These are phyloP conservation scores for Alternaria triticimaculans DNA, from an alignment of 2,329 filamentous ascomycete genomes.

Conservation along the genomic window DNA sequence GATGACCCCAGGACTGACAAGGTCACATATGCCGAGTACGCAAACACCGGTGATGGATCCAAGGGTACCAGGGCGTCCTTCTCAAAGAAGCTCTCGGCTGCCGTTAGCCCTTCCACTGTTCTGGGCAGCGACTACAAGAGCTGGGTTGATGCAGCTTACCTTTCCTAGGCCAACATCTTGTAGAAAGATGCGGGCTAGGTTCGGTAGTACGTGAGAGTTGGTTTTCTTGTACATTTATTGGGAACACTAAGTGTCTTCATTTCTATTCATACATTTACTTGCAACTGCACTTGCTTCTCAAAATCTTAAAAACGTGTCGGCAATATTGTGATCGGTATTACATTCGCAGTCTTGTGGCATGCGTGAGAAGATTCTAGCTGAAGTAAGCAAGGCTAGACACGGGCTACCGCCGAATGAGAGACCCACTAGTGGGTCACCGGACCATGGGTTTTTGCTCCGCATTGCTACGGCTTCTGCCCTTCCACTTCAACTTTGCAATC, in stretches of 20 bases:
- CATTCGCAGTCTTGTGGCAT: not conserved
- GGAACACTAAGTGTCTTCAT: not conserved
- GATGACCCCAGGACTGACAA: slow-evolving; percentile 58
- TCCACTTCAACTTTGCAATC: not conserved
- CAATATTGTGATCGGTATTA: not conserved
- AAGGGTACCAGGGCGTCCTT: slow-evolving; percentile 61
- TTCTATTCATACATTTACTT: not conserved
- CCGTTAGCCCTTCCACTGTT: slow-evolving; percentile 54
- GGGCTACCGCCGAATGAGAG: not conserved
- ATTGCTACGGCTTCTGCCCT: not conserved
- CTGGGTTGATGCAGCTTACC: slow-evolving; percentile 43
- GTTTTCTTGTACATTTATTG: not conserved
- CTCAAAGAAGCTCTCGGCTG: slow-evolving; percentile 47
- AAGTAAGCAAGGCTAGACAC: slow-evolving; percentile 4
- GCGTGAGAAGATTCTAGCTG: not conserved
- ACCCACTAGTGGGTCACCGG: not conserved
- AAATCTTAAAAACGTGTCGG: not conserved
- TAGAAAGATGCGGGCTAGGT: not conserved
- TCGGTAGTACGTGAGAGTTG: not conserved
- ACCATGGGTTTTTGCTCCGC: not conserved
- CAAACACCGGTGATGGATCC: slow-evolving; percentile 65
- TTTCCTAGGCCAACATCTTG: slow-evolving; percentile 21
- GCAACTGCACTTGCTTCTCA: not conserved
- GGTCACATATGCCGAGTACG: slow-evolving; percentile 65
- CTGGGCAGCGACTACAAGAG: slow-evolving; percentile 49